Base-by-base conservation (phyloP, 768 basidiomycete species). In the Amanita pseudoporphyria region DNA sequence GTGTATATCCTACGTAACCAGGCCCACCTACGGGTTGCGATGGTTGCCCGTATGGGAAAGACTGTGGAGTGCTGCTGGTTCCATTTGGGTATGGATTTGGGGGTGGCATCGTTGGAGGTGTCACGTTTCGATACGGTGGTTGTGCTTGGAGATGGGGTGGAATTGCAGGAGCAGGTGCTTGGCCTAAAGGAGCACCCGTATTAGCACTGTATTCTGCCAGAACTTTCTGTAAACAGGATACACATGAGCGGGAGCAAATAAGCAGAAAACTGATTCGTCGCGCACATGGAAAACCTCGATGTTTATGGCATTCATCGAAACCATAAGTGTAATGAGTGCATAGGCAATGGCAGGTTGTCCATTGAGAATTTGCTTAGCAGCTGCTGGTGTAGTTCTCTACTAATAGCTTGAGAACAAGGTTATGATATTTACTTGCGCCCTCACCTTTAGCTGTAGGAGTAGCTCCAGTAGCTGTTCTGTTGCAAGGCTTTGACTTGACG, bases 301-400 rank as follows among this genome's bases (percentile, higher is more conserved):
- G 44, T 87, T 79, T 32, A 88, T 72, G 0, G 82, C 83, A 49
- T 82, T 80, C 67, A 88, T 78, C 49, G 77, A 78, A 18, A 87
- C 84, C 84, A 88, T 86, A 32, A 87, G 75, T 0, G 75, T 74
- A 51, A 89, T 84, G 0, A 89, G 68, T 1, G 82, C 84, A 62
- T 86, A 87, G 0, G 85, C 79, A 49, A 89, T 86, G 46, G 81
- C 79, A 0, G 86, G 86, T 53, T 85, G 84, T 13, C 72, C 71
- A 55, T 83, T 82, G 37, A 89, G 70, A 57, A 89, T 84, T 28
- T 71, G 69, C 16, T 76, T 71, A 2, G 84, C 85, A 24, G 84
- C 79, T 21, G 75, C 74, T 26, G 84, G 81, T 0, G 83, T 82
- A 1, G 86, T 83, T 78, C 84, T 84, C 84, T 88, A 57, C 35